Evolutionary conservation across 1,139 yeast species (phyloP), one percentile per base, ranked within the genome.

Genomic region (Hanseniaspora uvarum): DNA sequence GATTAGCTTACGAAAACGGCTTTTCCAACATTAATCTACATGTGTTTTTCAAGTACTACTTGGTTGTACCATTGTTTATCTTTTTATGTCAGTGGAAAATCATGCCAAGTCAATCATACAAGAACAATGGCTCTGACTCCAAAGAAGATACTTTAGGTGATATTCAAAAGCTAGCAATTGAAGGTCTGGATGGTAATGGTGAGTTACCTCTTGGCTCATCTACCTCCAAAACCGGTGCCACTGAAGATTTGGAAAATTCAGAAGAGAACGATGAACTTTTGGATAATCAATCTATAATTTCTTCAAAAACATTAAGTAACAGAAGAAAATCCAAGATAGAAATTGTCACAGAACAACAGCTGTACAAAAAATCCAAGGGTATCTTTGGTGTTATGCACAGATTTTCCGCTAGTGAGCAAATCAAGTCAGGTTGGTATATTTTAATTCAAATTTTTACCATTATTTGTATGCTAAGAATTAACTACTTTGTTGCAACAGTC

Each of bases 401-500:
- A 3, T 69, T 71, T 44, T 60, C 83, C 1, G 76, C 83, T n/a
- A 58, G 62, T 12, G 75, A 76, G 49, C 97, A 89, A 69, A 70
- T 88, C 55, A 70, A 68, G 46, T 78, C 92, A 3, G 81, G 83
- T 11, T 87, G 96, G 94, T 89, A 87, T 65, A 64, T 74, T 52
- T 70, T 87, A 55, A 83, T 87, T 84, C 77, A 86, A 23, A 64
- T 79, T 4, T 86, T 87, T 67, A 84, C 95, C 5, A 78, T 89
- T 2, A 76, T 87, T 55, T 94, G 87, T 67, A 87, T 88, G 95
- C 75, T 89, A 53, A 75, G 96, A 65, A 84, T 88, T 60, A 89
- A 89, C 69, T 88, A 84, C 67, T 89, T 86, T 67, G 94, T 89
- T 52, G 96, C 96, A 6, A 86, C 96, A 0, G 72, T 89, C 44